A percentile compares a stretch with the other conserved stretches of the same genome.
Conservation (phyloP, 306 rosid genomes). For the Cucurbita argyrosperma region DNA sequence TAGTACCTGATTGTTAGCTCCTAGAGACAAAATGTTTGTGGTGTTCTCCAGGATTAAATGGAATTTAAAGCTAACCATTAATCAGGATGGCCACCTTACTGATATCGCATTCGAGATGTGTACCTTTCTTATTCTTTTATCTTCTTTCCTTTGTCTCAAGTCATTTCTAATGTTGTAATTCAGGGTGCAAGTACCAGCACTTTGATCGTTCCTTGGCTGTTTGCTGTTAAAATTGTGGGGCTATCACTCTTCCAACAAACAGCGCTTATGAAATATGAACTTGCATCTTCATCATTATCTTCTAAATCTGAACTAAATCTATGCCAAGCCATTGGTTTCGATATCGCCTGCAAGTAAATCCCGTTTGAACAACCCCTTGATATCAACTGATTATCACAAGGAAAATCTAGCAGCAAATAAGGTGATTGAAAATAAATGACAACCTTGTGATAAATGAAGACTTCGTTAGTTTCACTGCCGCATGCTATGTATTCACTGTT, state of each 20-base stretch:
- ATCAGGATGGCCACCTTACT: no score
- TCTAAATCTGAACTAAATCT: slow-evolving; percentile 63
- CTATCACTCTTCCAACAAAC: slow-evolving; percentile 98
- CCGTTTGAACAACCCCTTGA: neutral
- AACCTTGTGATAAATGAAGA: slow-evolving; percentile 90
- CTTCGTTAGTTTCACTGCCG: slow-evolving; percentile 95
- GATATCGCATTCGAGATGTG: no score
- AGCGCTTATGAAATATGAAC: slow-evolving; percentile 84
- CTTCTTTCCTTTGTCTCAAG: neutral
- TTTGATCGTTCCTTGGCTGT: slow-evolving; percentile 94
- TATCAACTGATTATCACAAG: neutral
- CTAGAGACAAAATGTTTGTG: no score
- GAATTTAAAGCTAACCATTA: no score
- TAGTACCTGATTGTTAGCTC: neutral
- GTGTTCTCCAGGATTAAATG: no score
- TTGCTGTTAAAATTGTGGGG: slow-evolving; percentile 87
- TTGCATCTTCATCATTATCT: slow-evolving; percentile 68
- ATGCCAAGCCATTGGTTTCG: slow-evolving; percentile 75
- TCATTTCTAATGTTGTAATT: neutral
- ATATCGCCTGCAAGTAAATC: slow-evolving; percentile 51
- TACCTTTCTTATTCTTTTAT: no score
- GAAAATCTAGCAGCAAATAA: neutral
- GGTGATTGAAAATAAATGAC: slow-evolving; percentile 4
- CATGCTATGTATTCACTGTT: slow-evolving; percentile 86
- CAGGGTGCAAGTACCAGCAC: slow-evolving; percentile 66